phyloP scores from a whole-genome alignment of 2,329 filamentous ascomycete species.

The Helotiales sp. region DNA sequence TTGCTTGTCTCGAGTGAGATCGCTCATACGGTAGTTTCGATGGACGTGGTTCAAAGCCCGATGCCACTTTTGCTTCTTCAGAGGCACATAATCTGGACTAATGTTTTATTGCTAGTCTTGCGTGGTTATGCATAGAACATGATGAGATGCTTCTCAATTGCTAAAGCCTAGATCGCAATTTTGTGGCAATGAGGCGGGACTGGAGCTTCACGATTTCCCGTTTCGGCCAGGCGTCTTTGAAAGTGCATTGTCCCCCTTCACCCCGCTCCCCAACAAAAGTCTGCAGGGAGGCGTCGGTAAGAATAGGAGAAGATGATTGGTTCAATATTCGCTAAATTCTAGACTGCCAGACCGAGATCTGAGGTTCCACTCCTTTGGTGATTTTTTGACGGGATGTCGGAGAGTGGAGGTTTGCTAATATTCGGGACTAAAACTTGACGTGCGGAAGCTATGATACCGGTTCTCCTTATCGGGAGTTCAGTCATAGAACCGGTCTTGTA shows the following conservation, averaged over 20 bases:
- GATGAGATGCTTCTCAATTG: not conserved
- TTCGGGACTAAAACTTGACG: not conserved
- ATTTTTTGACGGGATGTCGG: not conserved
- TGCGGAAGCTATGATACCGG: not conserved
- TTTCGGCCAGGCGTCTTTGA: not conserved
- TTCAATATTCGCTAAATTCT: no score
- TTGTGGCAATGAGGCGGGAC: not conserved
- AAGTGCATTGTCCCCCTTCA: not conserved
- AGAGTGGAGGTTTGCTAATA: not conserved
- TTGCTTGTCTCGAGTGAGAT: no score
- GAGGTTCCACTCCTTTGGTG: no score
- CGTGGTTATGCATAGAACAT: no score
- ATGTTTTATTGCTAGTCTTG: no score
- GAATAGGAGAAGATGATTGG: no score
- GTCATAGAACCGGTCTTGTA: not conserved
- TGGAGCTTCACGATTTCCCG: not conserved
- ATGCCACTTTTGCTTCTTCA: not conserved
- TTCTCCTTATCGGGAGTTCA: not conserved
- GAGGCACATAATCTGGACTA: not conserved
- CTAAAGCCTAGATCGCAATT: not conserved
- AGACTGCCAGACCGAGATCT: no score
- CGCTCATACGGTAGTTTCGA: no score
- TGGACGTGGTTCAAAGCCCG: not conserved
- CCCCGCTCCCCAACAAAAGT: no score
- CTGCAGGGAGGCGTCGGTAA: no score